A percentile compares a stretch with the other conserved stretches of the same genome.
phyloP scores from a whole-genome alignment of 768 basidiomycete species.

The Xerocomellus amylosporus region DNA sequence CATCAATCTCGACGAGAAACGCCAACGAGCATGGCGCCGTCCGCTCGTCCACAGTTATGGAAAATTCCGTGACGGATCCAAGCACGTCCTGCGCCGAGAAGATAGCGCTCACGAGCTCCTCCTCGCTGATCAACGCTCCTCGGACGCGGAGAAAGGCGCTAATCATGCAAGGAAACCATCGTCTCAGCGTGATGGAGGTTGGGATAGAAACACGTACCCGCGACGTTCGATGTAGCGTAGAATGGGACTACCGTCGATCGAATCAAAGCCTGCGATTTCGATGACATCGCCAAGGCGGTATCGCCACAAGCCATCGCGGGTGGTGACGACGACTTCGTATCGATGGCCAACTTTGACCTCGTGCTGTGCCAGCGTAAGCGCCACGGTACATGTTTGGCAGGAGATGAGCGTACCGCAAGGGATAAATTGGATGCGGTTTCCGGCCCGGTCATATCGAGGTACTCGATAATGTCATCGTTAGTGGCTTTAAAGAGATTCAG shows the following conservation, averaged over 20 bases:
- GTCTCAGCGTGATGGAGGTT: not conserved
- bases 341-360: constrained; percentile 11
- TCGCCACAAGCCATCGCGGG: constrained; percentile 23
- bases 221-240: constrained; percentile 21
- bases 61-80: constrained; percentile 14
- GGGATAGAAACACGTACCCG: constrained; percentile 6
- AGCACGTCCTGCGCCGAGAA: constrained; percentile 11
- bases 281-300: constrained; percentile 24
- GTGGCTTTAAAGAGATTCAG: constrained; percentile 17
- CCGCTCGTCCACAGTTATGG: constrained; percentile 17
- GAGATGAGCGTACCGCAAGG: constrained; percentile 5
- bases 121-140: constrained; percentile 8
- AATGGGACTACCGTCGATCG: constrained; percentile 19
- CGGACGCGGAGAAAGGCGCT: constrained; percentile 8
- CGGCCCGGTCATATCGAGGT: constrained; percentile 12
- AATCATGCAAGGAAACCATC: not conserved
- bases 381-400: not conserved
- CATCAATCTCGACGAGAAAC: constrained; percentile 15
- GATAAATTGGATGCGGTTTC: constrained; percentile 14
- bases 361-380: constrained; percentile 13
- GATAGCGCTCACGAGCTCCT: constrained; percentile 11
- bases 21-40: not conserved
- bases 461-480: constrained; percentile 19
- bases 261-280: constrained; percentile 17
- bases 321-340: constrained; percentile 21